Evolutionary conservation across 768 basidiomycete genomes (phyloP).

Genomic region (Naganishia onofrii): DNA sequence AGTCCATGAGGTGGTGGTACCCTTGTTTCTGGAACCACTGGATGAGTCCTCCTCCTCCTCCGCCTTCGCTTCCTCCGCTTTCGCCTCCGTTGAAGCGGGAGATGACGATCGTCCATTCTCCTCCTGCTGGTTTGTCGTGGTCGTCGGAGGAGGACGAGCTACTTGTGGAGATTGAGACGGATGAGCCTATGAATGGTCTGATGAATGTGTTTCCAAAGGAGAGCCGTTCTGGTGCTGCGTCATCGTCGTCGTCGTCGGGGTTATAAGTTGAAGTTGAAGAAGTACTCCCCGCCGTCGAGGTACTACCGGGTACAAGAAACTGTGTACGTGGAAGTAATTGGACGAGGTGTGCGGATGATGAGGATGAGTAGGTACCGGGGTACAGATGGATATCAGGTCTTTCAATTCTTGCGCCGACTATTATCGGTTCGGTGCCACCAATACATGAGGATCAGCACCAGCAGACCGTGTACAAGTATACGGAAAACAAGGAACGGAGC

Average conservation of each 20-base stretch:
- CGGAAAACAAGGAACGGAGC: too few species aligned
- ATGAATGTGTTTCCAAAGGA: background rate
- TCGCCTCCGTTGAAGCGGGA: background rate
- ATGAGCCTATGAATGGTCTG: background rate
- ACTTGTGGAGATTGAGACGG: background rate
- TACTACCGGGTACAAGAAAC: background rate
- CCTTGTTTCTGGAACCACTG: background rate
- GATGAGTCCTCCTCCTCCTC: too few species aligned
- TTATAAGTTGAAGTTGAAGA: too few species aligned
- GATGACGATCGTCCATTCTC: slow-evolving; percentile 8
- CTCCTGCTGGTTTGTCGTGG: background rate
- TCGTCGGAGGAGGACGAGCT: too few species aligned
- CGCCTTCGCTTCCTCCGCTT: too few species aligned
- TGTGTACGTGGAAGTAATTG: background rate
- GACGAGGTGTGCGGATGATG: background rate
- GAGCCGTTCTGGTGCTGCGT: background rate
- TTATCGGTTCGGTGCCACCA: too few species aligned
- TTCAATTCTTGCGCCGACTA: background rate
- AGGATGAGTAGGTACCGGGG: background rate
- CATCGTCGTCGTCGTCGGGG: background rate
- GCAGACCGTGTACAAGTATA: too few species aligned
- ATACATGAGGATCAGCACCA: too few species aligned
- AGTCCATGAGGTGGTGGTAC: background rate
- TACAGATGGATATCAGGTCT: background rate
- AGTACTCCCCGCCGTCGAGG: background rate